These are phyloP conservation scores for Noccaea bulbosa DNA, from an alignment of 345 rosid genomes.

Conservation along the genomic window DNA sequence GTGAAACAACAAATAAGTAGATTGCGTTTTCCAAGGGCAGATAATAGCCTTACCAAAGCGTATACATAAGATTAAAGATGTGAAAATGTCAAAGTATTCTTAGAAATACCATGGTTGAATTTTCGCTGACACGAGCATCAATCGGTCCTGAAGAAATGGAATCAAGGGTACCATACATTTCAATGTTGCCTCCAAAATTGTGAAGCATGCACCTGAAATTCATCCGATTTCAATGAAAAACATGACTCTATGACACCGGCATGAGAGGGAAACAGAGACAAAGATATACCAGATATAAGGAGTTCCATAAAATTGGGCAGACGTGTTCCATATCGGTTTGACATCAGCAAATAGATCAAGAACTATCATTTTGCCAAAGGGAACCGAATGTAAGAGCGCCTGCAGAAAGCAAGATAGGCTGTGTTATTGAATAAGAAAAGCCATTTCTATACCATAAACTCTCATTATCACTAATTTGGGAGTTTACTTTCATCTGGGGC, in stretches of 20 bases:
- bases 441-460: background rate
- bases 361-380: constrained; percentile 89
- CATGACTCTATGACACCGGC: background rate
- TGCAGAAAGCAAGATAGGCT: constrained; percentile 44
- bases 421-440: background rate
- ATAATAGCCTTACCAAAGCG: background rate
- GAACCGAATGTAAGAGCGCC: constrained; percentile 96
- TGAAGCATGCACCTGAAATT: constrained; percentile 86
- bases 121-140: constrained; percentile 73
- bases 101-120: constrained; percentile 83
- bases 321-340: constrained; percentile 81
- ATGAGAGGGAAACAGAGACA: constrained; percentile 18
- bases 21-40: constrained; percentile 2
- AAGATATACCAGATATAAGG: constrained; percentile 80
- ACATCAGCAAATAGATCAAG: constrained; percentile 95
- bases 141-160: constrained; percentile 82
- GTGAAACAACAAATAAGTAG: constrained; percentile 18
- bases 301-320: constrained; percentile 87
- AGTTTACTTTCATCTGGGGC: constrained; percentile 82
- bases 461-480: constrained; percentile 1
- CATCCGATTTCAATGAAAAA: constrained; percentile 16
- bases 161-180: constrained; percentile 86
- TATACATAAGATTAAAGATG: background rate
- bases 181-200: constrained; percentile 95
- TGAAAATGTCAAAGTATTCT: constrained; percentile 8